Percentiles rank a stretch among this genome's conserved stretches.
phyloP scores from a whole-genome alignment of 495 filamentous ascomycete genomes.

The Hypoxylon cercidicola region DNA sequence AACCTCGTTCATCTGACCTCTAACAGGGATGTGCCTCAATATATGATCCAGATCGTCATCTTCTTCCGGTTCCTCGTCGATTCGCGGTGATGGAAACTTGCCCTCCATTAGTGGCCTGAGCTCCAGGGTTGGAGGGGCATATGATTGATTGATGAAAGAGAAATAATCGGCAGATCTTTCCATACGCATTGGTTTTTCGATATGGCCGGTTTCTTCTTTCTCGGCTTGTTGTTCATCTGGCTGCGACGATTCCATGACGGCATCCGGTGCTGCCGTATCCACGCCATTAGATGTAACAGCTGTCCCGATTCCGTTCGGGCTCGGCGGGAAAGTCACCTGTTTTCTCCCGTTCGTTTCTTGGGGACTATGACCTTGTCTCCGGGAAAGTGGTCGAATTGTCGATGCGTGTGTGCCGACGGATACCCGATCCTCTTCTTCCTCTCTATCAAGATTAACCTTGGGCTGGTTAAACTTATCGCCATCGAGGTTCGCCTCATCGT shows the following conservation, averaged over 20 bases:
- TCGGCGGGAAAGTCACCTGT: conserved; percentile 34
- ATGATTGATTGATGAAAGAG: conserved; percentile 40
- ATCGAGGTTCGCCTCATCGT: conserved; percentile 1
- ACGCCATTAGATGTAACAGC: conserved; percentile 29
- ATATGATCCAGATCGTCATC: conserved; percentile 32
- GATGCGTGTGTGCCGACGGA: conserved; percentile 43
- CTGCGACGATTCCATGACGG: conserved; percentile 7
- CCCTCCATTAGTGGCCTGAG: conserved; percentile 34
- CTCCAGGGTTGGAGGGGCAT: conserved; percentile 41
- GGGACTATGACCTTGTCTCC: conserved; percentile 24
- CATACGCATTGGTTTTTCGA: conserved; percentile 22
- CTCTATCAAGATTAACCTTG: conserved; percentile 7
- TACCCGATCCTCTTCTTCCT: conserved; percentile 35
- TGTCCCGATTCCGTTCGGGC: conserved; percentile 33
- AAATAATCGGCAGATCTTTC: conserved; percentile 44
- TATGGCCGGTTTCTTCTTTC: conserved; percentile 2
- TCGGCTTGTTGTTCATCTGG: neutral
- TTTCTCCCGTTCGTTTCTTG: conserved; percentile 30
- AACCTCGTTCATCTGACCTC: conserved; percentile 15
- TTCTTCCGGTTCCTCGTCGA: conserved; percentile 40
- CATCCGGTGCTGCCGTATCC: conserved; percentile 7
- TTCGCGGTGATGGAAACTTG: conserved; percentile 34
- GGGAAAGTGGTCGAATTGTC: conserved; percentile 39
- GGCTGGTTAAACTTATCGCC: neutral
- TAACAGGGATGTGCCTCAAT: conserved; percentile 27